Evolutionary conservation across 805 yeast species (phyloP), one percentile per base, ranked within the genome.

Genomic region (Saturnispora serradocipensis): DNA sequence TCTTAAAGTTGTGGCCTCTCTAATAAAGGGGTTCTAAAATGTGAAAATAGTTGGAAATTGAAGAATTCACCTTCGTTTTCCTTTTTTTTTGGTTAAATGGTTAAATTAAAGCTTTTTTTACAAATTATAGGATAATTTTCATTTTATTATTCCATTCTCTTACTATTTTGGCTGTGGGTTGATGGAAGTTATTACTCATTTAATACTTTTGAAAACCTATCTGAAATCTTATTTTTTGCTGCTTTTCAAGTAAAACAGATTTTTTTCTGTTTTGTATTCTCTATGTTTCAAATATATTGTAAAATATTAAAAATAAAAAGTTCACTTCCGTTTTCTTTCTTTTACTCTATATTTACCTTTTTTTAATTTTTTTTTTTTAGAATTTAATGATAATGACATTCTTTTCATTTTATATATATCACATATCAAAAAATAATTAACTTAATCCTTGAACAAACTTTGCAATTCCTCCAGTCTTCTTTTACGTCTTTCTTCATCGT

Each of bases 391-490:
- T 45, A 45, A 45, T 45, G 47, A 45, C 30, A 20, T 30, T 24
- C 27, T 30, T 24, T 45, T 27, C 38, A 28, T 16, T 45, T 16
- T n/a, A 27, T 9, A 13, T 45, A 27, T 28, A 18, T n/a, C n/a
- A 35, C 24, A 11, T 5, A n/a, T 18, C 11, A 38, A 9, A 38
- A 38, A 18, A 18, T 22, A 30, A 15, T 45, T 24, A 15, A 13
- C n/a, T 22, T 30, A 43, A 28, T 43, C 78, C 46, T 78, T 82
- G 57, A 86, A 84, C 53, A 85, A 69, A 66, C 78, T 75, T 65
- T 83, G 79, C 52, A 85, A 80, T 58, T 86, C 91, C 58, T 85
- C 89, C 34, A 84, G 79, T 61, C 88, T 72, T 62, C 82, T 73
- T 61, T 76, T 78, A 49, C 86, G 70, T 63, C 86, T 73, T 61